Base-by-base conservation (phyloP, 2,329 filamentous ascomycete genomes). In the Trichoderma asperellum region DNA sequence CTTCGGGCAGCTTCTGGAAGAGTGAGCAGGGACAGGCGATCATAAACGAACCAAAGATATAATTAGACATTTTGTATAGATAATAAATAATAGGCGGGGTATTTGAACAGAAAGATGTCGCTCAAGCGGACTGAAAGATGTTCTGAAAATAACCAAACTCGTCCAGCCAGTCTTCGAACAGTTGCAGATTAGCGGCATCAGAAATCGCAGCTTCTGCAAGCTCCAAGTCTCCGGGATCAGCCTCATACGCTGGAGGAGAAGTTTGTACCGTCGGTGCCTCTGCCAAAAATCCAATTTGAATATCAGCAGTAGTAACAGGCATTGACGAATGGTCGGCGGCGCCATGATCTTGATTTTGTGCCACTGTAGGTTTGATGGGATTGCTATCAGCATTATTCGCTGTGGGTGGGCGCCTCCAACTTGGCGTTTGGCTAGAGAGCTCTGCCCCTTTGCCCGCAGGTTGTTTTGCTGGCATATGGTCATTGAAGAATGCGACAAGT, bases 121-220 rank as follows among this genome's bases (percentile, higher is more conserved):
- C 37, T 62, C 43, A 72, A 14, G 70, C 69, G 21, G 70, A 72
- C 4, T 63, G 70, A 16, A 69, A 65, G 16, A 57, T 58, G 35
- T 34, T 70, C 12, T 70, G 60, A 49, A 70, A 68, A 27, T 71
- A 62, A 14, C 63, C 65, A 52, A 58, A 69, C 4, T 71, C 68
- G 29, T 60, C 59, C 1, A 72, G 21, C 69, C 71, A 72, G 6
- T 71, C 67, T 32, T 72, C 69, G 11, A 72, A 72, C 16, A 66
- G 29, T 6, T 60, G 56, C 1, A 61, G 60, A 57, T 66, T 70
- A 7, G 61, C 7, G 11, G 61, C 11, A n/a, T 70, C 68, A 11
- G 47, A 35, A 14, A 70, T n/a, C 2, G 55, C 32, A 12, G 47
- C 35, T 29, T 53, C 62, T 24, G 21, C 56, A 29, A 62, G 53